Evolutionary conservation across 805 yeast species (phyloP).

Genomic region (Wickerhamomyces silvicola): DNA sequence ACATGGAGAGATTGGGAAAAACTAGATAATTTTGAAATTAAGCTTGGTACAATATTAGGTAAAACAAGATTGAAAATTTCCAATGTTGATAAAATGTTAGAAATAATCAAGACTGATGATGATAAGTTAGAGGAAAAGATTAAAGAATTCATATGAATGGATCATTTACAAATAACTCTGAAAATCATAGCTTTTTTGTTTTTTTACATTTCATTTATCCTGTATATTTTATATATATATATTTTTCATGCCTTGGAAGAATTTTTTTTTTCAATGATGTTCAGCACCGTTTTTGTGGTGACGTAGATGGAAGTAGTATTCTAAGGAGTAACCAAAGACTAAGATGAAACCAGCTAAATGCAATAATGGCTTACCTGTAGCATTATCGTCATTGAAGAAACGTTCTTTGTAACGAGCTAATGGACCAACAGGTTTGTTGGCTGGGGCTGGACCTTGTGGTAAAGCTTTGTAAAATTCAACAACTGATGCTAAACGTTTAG

Average conservation of each 20-base stretch:
- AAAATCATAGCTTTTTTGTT: no score
- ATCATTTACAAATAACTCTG: no score
- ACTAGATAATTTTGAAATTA: slow-evolving; percentile 47
- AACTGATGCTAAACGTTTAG: slow-evolving; percentile 92
- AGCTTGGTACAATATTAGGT: slow-evolving; percentile 39
- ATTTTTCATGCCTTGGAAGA: not conserved
- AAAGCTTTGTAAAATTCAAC: slow-evolving; percentile 92
- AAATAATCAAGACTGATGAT: slow-evolving; percentile 16
- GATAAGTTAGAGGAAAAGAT: no score
- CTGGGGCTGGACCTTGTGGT: slow-evolving; percentile 89
- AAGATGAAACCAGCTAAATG: slow-evolving; percentile 68
- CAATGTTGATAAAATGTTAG: slow-evolving; percentile 42
- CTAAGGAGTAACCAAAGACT: slow-evolving; percentile 80
- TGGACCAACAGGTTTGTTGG: slow-evolving; percentile 60
- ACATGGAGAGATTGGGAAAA: slow-evolving; percentile 64
- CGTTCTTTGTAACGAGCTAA: slow-evolving; percentile 78
- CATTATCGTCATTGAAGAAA: slow-evolving; percentile 78
- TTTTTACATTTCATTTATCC: no score
- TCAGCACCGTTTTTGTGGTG: slow-evolving; percentile 49
- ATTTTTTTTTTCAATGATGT: slow-evolving; percentile 24
- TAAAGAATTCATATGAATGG: no score
- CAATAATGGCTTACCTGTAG: slow-evolving; percentile 75
- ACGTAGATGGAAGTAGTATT: slow-evolving; percentile 85
- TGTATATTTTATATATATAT: not conserved
- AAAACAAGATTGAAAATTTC: slow-evolving; percentile 56